Evolutionary conservation across 306 rosid species (phyloP).

Genomic region (Fagus sylvatica): DNA sequence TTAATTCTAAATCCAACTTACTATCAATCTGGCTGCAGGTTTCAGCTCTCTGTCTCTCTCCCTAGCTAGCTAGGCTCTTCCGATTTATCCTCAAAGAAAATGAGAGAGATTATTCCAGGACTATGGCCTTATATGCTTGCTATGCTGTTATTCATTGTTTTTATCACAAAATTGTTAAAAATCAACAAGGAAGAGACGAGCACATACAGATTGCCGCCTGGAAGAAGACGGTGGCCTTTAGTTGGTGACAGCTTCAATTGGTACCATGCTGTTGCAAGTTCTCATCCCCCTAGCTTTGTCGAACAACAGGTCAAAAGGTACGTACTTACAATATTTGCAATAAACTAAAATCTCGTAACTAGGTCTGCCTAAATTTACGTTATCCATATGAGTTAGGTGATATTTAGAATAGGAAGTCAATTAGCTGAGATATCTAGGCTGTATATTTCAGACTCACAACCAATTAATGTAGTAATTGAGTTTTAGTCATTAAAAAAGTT

Average conservation of each 20-base stretch:
- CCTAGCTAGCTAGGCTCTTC: neutral
- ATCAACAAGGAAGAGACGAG: slow-evolving; percentile 23
- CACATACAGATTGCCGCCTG: slow-evolving; percentile 61
- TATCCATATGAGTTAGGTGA: too few relatives aligned
- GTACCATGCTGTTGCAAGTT: slow-evolving; percentile 88
- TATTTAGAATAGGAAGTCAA: too few relatives aligned
- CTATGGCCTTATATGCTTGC: slow-evolving; percentile 37
- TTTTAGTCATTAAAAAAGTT: too few relatives aligned
- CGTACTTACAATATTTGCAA: neutral
- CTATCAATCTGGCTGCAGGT: slow-evolving; percentile 24
- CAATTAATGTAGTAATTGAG: too few relatives aligned
- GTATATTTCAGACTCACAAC: too few relatives aligned
- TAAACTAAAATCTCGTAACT: neutral
- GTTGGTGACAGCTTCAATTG: slow-evolving; percentile 88
- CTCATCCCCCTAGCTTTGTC: slow-evolving; percentile 83
- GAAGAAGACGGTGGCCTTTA: slow-evolving; percentile 89
- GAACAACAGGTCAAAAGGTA: slow-evolving; percentile 86
- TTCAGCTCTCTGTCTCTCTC: slow-evolving; percentile 18
- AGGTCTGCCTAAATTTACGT: too few relatives aligned
- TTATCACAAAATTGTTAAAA: slow-evolving; percentile 35
- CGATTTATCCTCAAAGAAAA: slow-evolving; percentile 36
- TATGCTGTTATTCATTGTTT: slow-evolving; percentile 29
- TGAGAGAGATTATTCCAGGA: slow-evolving; percentile 45
- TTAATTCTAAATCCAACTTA: neutral
- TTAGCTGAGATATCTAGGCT: too few relatives aligned